Evolutionary conservation across 2,329 filamentous ascomycete species (phyloP).

Genomic region (Coniochaeta sp.): DNA sequence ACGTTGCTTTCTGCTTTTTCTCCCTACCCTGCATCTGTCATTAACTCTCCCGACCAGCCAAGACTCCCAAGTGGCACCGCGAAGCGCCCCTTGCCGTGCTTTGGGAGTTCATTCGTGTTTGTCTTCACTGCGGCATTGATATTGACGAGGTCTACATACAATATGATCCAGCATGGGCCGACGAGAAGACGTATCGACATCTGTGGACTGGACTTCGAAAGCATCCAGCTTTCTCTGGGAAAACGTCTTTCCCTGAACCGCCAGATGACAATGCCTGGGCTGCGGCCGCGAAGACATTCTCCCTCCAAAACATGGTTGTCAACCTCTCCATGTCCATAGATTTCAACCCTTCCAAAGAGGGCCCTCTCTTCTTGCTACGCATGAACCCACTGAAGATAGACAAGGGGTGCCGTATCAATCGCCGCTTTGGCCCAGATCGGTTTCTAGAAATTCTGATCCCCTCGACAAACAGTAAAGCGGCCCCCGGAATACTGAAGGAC

Average conservation of each 20-base stretch:
- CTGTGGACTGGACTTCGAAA: constrained; percentile 34
- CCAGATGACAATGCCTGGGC: constrained; percentile 38
- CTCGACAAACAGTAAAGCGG: constrained; percentile 18
- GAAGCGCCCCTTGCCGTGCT: constrained; percentile 39
- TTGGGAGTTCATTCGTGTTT: constrained; percentile 46
- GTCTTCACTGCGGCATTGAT: constrained; percentile 36
- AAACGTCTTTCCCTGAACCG: constrained; percentile 40
- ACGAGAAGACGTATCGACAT: constrained; percentile 33
- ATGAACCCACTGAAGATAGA: constrained; percentile 43
- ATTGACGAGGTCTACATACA: constrained; percentile 24
- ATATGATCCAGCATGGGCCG: constrained; percentile 31
- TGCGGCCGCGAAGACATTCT: constrained; percentile 30
- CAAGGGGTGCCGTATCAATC: constrained; percentile 40
- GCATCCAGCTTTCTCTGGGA: constrained; percentile 32
- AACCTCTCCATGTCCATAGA: constrained; percentile 35
- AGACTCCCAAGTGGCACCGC: background rate
- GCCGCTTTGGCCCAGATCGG: constrained; percentile 51
- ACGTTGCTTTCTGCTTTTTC: constrained; percentile 13
- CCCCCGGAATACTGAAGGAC: constrained; percentile 21
- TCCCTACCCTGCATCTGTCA: background rate
- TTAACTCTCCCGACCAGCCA: background rate
- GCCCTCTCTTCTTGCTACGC: constrained; percentile 36
- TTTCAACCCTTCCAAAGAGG: constrained; percentile 24
- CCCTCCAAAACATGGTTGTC: constrained; percentile 28
- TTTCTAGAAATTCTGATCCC: constrained; percentile 51